Evolutionary conservation across 2,329 filamentous ascomycete genomes (phyloP).

Genomic region (Colletotrichum costaricense): DNA sequence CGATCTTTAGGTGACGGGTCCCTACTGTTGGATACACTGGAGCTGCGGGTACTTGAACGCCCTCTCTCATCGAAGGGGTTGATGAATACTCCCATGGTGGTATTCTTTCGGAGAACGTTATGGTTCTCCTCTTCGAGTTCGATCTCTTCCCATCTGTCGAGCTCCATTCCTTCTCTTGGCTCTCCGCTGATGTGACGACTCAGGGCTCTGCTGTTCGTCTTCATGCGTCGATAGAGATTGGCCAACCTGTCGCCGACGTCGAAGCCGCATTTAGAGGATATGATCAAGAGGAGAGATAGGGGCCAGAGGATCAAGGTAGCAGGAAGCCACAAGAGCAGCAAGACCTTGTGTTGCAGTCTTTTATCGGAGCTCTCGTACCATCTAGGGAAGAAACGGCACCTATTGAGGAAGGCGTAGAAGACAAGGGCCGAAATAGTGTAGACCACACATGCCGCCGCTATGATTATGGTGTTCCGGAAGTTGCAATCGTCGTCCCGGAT

Average conservation of each 20-base stretch:
- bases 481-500: not conserved
- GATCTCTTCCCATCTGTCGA: not conserved
- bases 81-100: not conserved
- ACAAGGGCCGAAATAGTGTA: constrained; percentile 9
- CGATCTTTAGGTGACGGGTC: not conserved
- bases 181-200: not conserved
- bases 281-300: not conserved
- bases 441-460: not conserved
- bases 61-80: not conserved
- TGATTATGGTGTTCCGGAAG: not conserved
- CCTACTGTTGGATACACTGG: not conserved
- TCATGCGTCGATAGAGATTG: no score
- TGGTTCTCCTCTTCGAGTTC: not conserved
- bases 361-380: constrained; percentile 10
- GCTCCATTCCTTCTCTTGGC: not conserved
- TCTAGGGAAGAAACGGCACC: not conserved
- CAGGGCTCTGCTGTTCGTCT: no score
- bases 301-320: constrained; percentile 14
- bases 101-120: accelerated
- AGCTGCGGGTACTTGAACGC: not conserved
- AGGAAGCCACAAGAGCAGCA: constrained; percentile 4
- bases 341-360: not conserved
- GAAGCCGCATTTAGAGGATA: not conserved
- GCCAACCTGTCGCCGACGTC: not conserved
- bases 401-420: not conserved